A percentile compares a stretch with the other conserved stretches of the same genome.
phyloP scores from a whole-genome alignment of 1,139 yeast species.

The Scheffersomyces lignicola region DNA sequence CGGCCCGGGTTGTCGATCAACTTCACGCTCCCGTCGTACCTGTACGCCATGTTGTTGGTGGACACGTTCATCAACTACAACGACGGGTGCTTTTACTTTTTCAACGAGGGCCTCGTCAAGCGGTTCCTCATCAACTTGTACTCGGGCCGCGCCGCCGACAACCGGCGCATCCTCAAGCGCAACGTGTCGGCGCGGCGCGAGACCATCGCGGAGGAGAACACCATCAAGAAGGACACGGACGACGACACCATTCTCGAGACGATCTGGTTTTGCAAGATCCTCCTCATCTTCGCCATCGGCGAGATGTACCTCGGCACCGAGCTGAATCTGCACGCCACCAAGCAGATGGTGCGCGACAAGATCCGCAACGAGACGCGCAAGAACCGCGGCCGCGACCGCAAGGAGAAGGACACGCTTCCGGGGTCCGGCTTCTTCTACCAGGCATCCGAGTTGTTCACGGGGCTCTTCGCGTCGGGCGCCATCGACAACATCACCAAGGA shows the following conservation, averaged over 20 bases:
- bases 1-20: conserved; percentile 68
- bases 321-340: conserved; percentile 39
- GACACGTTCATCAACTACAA: conserved; percentile 78
- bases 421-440: conserved; percentile 77
- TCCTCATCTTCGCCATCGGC: conserved; percentile 77
- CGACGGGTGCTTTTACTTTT: conserved; percentile 84
- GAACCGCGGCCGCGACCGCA: conserved; percentile 23
- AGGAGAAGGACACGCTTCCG: conserved; percentile 50
- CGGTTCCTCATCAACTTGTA: conserved; percentile 63
- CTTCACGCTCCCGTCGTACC: conserved; percentile 71
- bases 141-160: conserved; percentile 44
- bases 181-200: conserved; percentile 33
- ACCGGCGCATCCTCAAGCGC: conserved; percentile 39
- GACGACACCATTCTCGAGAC: conserved; percentile 68
- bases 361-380: conserved; percentile 39
- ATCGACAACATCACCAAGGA: conserved; percentile 74
- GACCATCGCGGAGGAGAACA: conserved; percentile 43
- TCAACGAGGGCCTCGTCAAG: conserved; percentile 77
- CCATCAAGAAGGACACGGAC: conserved; percentile 44
- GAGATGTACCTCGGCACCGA: conserved; percentile 84
- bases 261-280: conserved; percentile 77
- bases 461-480: conserved; percentile 76
- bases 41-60: conserved; percentile 71
- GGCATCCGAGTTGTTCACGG: conserved; percentile 74
- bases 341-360: conserved; percentile 14